Base-by-base conservation (phyloP, 2,329 filamentous ascomycete species). In the Sarocladium brachiariae region DNA sequence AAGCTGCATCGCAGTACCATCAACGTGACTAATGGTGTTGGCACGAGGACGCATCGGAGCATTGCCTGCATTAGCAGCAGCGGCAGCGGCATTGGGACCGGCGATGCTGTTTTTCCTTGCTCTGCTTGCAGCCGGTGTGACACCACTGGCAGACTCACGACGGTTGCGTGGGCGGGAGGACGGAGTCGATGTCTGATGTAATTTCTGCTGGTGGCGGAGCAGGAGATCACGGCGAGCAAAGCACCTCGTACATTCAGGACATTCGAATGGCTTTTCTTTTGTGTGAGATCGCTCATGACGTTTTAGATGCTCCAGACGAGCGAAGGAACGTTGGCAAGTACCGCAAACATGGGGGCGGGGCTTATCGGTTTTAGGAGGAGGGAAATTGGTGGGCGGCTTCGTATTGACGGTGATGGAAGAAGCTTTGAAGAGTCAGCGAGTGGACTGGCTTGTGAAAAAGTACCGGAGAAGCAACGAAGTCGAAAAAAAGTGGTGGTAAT, bases 231-330 rank as follows among this genome's bases (percentile, higher is more conserved):
- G 83, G 54, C 93, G 83, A 53, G 93, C 93, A 70, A 99, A 99
- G 71, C 93, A 97, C 70, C 93, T 76, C 33, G 89, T 80, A 69
- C 93, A 99, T 67, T 97, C 89, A 24, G 89, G 89, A 62, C 93
- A 99, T 69, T 96, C 90, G 61, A 99, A 99, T 1, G 93, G 93
- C 75, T 99, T 99, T 72, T 99, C 91, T 68, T 99, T 96, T 39
- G 91, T 96, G 66, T 96, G 91, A n/a, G 90, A 96, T 55, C 93
- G 83, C 71, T 97, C 93, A 69, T 99, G 93, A 54, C 93, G 86
- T 73, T 99, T 99, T 58, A 99, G 74, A 67, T 99, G 93, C 71
- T 99, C 93, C 60, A 99, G 74, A 54, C 93, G 84, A 52, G 93
- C 93, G 67, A 99, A 99, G 27, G 89, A 95, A 57, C 93, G 84